Percentiles rank a stretch among this genome's conserved stretches.
phyloP scores from a whole-genome alignment of 2,329 filamentous ascomycete genomes.

The Colletotrichum liaoningense region DNA sequence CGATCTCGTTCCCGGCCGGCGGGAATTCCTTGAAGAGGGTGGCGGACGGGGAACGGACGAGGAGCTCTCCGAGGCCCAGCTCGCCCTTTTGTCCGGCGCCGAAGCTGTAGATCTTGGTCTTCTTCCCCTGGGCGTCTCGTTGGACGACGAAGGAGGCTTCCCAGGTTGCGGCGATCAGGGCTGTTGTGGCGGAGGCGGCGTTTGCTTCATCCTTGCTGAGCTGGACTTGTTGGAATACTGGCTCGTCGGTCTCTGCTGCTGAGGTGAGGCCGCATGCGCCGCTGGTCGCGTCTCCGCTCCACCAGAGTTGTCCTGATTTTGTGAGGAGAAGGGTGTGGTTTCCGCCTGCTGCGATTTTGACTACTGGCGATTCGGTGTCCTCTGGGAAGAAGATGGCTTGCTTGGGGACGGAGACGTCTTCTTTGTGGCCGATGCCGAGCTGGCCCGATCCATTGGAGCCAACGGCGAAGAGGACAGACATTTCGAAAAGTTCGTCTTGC shows the following conservation, averaged over 20 bases:
- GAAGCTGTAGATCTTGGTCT: conserved; percentile 68
- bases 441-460: conserved; percentile 85
- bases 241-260: conserved; percentile 41
- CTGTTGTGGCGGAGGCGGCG: neutral
- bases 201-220: conserved; percentile 42
- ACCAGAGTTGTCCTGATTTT: conserved; percentile 69
- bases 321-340: conserved; percentile 86
- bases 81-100: conserved; percentile 79
- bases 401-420: conserved; percentile 77
- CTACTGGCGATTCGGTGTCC: conserved; percentile 46
- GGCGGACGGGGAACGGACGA: conserved; percentile 60
- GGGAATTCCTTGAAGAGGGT: conserved; percentile 72
- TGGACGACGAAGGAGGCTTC: conserved; percentile 74
- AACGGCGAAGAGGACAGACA: conserved; percentile 73
- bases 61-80: conserved; percentile 70
- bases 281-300: conserved; percentile 69
- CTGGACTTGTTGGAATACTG: conserved; percentile 53
- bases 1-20: conserved; percentile 66
- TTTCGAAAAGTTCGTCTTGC: conserved; percentile 37
- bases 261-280: conserved; percentile 64
- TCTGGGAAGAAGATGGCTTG: conserved; percentile 66
- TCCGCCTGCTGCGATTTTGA: conserved; percentile 73
- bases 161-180: conserved; percentile 79
- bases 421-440: conserved; percentile 76
- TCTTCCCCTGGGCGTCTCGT: conserved; percentile 54